Evolutionary conservation across 306 rosid genomes (phyloP).

Genomic region (Trifolium pratense): DNA sequence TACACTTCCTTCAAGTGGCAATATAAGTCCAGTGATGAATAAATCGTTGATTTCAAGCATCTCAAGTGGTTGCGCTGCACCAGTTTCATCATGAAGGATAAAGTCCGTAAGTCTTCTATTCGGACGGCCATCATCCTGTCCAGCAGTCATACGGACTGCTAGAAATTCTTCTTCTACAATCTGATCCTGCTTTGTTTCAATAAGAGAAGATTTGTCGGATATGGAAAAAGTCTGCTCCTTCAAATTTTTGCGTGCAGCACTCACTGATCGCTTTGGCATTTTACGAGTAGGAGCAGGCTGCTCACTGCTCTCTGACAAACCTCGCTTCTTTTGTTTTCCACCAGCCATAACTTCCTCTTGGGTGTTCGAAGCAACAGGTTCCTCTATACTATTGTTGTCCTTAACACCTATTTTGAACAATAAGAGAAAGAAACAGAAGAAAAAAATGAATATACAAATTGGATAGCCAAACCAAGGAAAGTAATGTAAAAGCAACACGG

Average conservation of each 20-base stretch:
- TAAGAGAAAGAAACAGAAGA: not conserved
- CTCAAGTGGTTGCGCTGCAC: slow-evolving; percentile 69
- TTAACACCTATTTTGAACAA: slow-evolving; percentile 41
- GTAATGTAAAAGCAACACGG: not conserved
- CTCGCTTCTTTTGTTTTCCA: slow-evolving; percentile 60
- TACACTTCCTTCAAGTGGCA: slow-evolving; percentile 63
- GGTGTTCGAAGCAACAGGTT: slow-evolving; percentile 25
- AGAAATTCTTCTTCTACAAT: slow-evolving; percentile 68
- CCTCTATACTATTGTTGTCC: slow-evolving; percentile 42
- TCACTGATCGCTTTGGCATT: slow-evolving; percentile 90
- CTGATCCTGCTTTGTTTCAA: slow-evolving; percentile 64
- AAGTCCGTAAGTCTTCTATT: slow-evolving; percentile 81
- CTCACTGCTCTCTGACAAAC: slow-evolving; percentile 50
- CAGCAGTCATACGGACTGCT: slow-evolving; percentile 69
- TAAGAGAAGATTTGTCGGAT: slow-evolving; percentile 57
- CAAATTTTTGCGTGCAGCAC: slow-evolving; percentile 74
- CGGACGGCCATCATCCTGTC: slow-evolving; percentile 60
- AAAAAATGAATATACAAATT: not conserved
- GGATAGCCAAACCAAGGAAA: not conserved
- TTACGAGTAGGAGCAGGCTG: slow-evolving; percentile 59
- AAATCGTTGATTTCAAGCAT: slow-evolving; percentile 77
- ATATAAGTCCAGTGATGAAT: slow-evolving; percentile 71
- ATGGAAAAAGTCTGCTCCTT: slow-evolving; percentile 63
- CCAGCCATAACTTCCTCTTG: slow-evolving; percentile 46
- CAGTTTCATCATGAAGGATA: slow-evolving; percentile 71